Percentiles rank a stretch among this genome's conserved stretches.
These are phyloP conservation scores for Malus sieversii DNA, from an alignment of 306 rosid species.

Conservation along the genomic window DNA sequence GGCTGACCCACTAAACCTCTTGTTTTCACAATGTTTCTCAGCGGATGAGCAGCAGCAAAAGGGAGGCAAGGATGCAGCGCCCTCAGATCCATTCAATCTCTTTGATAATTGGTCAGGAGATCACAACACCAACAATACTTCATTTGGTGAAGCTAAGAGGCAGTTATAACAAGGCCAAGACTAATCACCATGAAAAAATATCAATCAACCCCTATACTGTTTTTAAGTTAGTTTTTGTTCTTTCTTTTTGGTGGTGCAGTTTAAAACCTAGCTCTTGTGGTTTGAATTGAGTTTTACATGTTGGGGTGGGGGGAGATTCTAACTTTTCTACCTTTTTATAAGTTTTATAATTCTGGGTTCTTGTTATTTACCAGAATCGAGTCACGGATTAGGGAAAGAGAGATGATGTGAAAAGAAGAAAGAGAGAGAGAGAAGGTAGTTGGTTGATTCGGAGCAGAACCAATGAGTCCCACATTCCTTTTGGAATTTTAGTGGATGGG, in stretches of 20 bases:
- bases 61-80: slow-evolving; percentile 12
- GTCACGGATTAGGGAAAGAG: slow-evolving; percentile 1
- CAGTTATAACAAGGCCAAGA: slow-evolving; percentile 28
- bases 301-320: not conserved
- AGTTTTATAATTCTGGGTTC: not conserved
- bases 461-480: slow-evolving; percentile 65
- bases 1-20: slow-evolving; percentile 50
- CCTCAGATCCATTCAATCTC: slow-evolving; percentile 58
- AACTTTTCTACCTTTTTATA: not conserved
- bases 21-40: slow-evolving; percentile 48
- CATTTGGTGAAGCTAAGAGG: slow-evolving; percentile 31
- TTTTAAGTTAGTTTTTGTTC: not conserved
- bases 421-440: slow-evolving; percentile 21
- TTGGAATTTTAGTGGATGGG: slow-evolving; percentile 90
- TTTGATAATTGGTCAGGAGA: slow-evolving; percentile 55
- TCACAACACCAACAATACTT: slow-evolving; percentile 5
- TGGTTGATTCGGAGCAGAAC: slow-evolving; percentile 56
- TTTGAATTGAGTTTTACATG: not conserved
- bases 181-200: not conserved
- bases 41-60: slow-evolving; percentile 27
- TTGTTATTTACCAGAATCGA: slow-evolving; percentile 41
- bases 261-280: not conserved
- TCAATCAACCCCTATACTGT: not conserved
- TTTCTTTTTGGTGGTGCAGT: not conserved
- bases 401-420: slow-evolving; percentile 9